These are phyloP conservation scores for Alisma plantagoaquatica DNA, from an alignment of 106 monocot genomes.

Conservation along the genomic window DNA sequence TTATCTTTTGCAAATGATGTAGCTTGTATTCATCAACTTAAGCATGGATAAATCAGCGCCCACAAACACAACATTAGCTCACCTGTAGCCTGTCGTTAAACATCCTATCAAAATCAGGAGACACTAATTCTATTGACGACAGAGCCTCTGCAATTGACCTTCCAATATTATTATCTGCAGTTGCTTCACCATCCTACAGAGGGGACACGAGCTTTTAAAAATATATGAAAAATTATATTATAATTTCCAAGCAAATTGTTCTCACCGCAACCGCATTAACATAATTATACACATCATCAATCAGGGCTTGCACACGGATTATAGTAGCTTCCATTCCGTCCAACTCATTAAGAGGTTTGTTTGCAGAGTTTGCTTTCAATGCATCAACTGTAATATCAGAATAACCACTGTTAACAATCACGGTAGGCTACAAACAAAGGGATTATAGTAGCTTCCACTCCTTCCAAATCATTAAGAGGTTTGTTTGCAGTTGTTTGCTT, in stretches of 20 bases:
- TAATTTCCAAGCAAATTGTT: no score
- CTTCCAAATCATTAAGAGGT: no score
- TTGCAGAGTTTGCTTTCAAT: constrained; percentile 58
- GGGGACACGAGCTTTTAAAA: no score
- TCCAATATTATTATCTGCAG: constrained; percentile 71
- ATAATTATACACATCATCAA: constrained; percentile 92
- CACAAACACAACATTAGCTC: neutral
- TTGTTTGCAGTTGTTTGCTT: no score
- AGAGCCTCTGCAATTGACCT: constrained; percentile 66
- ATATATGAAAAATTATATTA: no score
- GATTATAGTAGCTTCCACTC: no score
- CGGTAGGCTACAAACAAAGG: no score
- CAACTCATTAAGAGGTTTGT: constrained; percentile 88
- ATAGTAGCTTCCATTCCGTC: constrained; percentile 91
- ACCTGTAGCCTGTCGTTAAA: constrained; percentile 95
- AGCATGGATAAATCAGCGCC: neutral
- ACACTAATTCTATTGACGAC: constrained; percentile 58
- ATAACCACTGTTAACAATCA: no score
- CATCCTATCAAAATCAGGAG: constrained; percentile 80
- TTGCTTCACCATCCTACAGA: constrained; percentile 55
- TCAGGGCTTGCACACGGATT: constrained; percentile 41
- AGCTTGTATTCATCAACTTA: no score
- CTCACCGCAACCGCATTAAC: constrained; percentile 85
- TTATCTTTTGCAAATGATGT: no score
- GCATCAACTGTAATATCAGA: constrained; percentile 45